phyloP scores from a whole-genome alignment of 345 rosid species.

The Lumnitzera littorea region DNA sequence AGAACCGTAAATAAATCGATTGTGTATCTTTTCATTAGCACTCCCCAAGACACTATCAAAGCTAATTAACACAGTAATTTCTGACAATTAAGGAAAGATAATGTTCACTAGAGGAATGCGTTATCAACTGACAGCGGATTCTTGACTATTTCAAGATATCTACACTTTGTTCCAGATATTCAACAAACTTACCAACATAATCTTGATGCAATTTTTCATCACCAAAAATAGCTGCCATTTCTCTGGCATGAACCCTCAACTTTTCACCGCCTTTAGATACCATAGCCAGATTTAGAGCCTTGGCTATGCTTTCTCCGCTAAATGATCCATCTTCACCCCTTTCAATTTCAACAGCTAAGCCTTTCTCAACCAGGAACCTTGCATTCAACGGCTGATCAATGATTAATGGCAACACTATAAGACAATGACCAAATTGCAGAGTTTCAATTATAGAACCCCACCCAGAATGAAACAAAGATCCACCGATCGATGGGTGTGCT shows the following conservation, averaged over 20 bases:
- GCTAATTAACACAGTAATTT: no score
- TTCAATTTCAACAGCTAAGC: conserved; percentile 15
- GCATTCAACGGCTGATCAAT: conserved; percentile 20
- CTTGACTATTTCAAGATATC: no score
- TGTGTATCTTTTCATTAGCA: no score
- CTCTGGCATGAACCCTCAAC: conserved; percentile 7
- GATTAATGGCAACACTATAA: conserved; percentile 15
- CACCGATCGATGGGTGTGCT: conserved; percentile 16
- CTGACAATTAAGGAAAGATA: no score
- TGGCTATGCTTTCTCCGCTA: conserved; percentile 8
- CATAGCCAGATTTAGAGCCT: conserved; percentile 18
- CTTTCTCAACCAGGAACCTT: conserved; percentile 20
- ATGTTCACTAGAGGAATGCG: no score
- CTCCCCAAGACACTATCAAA: no score
- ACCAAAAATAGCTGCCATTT: conserved; percentile 9
- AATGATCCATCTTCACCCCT: conserved; percentile 21
- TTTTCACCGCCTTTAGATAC: conserved; percentile 9
- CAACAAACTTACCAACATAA: conserved; percentile 10
- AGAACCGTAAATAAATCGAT: no score
- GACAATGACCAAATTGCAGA: conserved; percentile 15
- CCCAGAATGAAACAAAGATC: conserved; percentile 22
- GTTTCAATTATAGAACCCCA: conserved; percentile 22
- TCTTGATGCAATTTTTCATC: conserved; percentile 11
- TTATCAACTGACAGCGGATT: no score
- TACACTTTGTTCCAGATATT: conserved; percentile 10